Evolutionary conservation across 1,284 basidiomycete species (phyloP), one percentile per base, ranked within the genome.

Genomic region (Vanrija sp.): DNA sequence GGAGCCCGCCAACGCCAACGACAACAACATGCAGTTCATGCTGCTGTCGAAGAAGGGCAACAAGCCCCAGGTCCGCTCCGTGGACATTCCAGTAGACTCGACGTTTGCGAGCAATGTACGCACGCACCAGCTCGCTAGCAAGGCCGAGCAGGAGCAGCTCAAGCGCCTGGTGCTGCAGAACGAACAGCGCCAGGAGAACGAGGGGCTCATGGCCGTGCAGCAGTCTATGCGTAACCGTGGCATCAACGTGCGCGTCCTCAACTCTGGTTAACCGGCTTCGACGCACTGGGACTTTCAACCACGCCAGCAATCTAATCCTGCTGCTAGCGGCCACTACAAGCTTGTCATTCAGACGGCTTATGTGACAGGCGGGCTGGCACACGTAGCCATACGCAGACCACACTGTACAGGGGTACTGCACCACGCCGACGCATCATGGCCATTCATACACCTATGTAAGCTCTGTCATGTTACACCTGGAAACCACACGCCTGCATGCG

Each of bases 41-140:
- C 80, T 98, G 44, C 82, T 98, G 60, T 91, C 93, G 6, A 95
- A 95, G 81, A 86, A 87, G 57, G 96, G 95, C 14, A 93, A 92
- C 72, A 96, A 89, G 73, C 89, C 90, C 72, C 89, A 91, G 81
- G 82, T 84, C 39, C 89, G 87, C 28, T 85, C 90, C 65, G 81
- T 98, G 51, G 87, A 90, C 48, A 86, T 98, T 44, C 94, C 94
- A 3, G 79, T 88, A 5, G 87, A 86, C 67, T 91, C 93, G 16
- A 81, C 90, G 1, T 81, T 98, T 38, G 94, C 93, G 3, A 81
- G 91, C 49, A 91, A 96, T 64, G 93, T 92, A 2, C 85, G 88
- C 34, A 85, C 87, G 6, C 89, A 94, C 51, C 93, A 96, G 70
- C 79, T 90, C 61, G 89, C 92, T 69, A 91, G 93, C 75, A 89